These are phyloP conservation scores for Pharnaceum exiguum DNA, from an alignment of 148 eudicot species.

Conservation along the genomic window DNA sequence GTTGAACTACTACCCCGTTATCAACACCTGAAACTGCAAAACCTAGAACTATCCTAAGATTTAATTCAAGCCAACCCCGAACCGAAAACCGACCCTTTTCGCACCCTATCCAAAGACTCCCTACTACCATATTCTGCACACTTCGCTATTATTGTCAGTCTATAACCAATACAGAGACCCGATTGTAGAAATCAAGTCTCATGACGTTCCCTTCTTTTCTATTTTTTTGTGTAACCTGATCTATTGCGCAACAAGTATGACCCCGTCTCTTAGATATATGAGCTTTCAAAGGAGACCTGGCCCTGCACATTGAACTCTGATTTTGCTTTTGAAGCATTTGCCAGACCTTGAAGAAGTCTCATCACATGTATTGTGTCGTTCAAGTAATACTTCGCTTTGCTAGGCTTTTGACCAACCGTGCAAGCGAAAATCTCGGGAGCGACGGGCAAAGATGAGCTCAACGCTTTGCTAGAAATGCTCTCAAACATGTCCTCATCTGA, in stretches of 20 bases:
- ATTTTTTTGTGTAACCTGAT: not conserved
- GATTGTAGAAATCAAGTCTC: not conserved
- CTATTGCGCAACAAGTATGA: not conserved
- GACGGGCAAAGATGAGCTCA: constrained; percentile 14
- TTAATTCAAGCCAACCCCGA: constrained; percentile 6
- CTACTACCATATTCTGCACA: too few relatives aligned
- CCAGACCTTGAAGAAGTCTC: constrained; percentile 40
- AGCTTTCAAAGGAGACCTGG: constrained; percentile 38
- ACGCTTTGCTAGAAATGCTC: constrained; percentile 31
- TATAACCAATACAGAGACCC: not conserved
- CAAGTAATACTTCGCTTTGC: constrained; percentile 67
- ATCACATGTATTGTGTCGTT: constrained; percentile 46
- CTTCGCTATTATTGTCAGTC: not conserved
- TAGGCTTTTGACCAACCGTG: constrained; percentile 70
- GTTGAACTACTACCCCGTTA: constrained; percentile 9
- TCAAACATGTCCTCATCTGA: constrained; percentile 81
- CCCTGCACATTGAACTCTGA: constrained; percentile 15
- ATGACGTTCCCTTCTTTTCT: not conserved
- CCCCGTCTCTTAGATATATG: not conserved
- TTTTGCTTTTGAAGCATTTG: constrained; percentile 30
- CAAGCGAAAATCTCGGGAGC: constrained; percentile 56
- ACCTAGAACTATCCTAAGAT: constrained; percentile 12
- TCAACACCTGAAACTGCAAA: constrained; percentile 18
- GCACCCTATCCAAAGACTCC: constrained; percentile 5
- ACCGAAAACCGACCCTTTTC: not conserved